Percentiles rank a stretch among this genome's conserved stretches.
Conservation (phyloP, 192 early-diverging fungal genomes). For the Coemansia sp. region DNA sequence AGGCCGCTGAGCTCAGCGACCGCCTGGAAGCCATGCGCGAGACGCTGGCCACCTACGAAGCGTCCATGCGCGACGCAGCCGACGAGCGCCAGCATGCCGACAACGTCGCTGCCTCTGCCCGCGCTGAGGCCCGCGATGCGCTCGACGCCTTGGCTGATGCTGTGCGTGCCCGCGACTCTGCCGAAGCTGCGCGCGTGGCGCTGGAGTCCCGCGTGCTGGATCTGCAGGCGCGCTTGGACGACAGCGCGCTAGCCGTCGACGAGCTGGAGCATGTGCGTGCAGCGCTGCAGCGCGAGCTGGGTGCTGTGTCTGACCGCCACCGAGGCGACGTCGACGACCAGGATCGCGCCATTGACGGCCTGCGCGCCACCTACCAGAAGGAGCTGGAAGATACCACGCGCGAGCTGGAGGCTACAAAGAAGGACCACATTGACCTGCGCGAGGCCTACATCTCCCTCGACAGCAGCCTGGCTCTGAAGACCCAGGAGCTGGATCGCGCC, state of each 20-base stretch:
- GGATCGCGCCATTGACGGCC: conserved; percentile 68
- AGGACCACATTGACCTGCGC: conserved; percentile 64
- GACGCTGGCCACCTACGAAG: conserved; percentile 64
- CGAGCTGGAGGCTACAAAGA: conserved; percentile 79
- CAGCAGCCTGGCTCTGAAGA: conserved; percentile 63
- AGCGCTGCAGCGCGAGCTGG: conserved; percentile 77
- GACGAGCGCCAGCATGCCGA: conserved; percentile 73
- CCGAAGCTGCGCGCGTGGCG: conserved; percentile 65
- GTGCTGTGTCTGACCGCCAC: conserved; percentile 68
- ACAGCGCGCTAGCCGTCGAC: conserved; percentile 66
- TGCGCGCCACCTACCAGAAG: conserved; percentile 81
- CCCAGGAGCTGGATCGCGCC: conserved; percentile 72
- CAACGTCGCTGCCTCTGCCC: conserved; percentile 67
- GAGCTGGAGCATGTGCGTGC: conserved; percentile 72
- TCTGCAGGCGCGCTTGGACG: conserved; percentile 75
- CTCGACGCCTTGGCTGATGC: conserved; percentile 68
- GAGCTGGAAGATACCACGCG: conserved; percentile 77
- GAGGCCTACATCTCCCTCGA: conserved; percentile 73
- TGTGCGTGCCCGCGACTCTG: conserved; percentile 59
- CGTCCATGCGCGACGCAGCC: conserved; percentile 60
- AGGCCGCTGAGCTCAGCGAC: conserved; percentile 39
- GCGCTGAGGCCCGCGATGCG: conserved; percentile 69
- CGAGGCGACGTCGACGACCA: conserved; percentile 76
- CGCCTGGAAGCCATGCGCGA: conserved; percentile 47
- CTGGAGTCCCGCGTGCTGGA: conserved; percentile 75